Evolutionary conservation across 139 green algal genomes (phyloP).

Genomic region (Diplosphaera chodatii): DNA sequence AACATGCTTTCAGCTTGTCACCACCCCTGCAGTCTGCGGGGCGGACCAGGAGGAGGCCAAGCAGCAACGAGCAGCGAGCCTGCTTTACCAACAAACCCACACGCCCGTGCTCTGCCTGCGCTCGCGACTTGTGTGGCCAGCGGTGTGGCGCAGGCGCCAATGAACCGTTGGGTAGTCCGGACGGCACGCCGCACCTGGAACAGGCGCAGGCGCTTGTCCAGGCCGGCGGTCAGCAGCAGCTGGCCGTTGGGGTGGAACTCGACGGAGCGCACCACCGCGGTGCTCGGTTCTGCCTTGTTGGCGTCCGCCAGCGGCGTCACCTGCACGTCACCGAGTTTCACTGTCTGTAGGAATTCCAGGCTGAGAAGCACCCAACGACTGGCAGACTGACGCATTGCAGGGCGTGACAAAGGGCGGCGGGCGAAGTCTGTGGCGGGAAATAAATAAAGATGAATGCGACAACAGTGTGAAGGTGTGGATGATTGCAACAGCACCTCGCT

Average conservation of each 20-base stretch:
- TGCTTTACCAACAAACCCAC: no score
- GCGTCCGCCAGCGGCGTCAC: constrained; percentile 24
- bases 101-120: no score
- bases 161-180: not conserved
- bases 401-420: no score
- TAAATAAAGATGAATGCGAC: no score
- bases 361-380: no score
- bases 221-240: constrained; percentile 79
- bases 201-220: constrained; percentile 83
- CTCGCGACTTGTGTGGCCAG: no score
- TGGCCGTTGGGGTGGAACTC: constrained; percentile 78
- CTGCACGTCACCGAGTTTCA: not conserved
- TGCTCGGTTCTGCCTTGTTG: constrained; percentile 31
- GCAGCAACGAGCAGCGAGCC: no score
- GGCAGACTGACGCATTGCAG: no score
- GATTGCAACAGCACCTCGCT: not conserved
- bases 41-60: constrained; percentile 1
- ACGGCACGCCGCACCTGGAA: constrained; percentile 40
- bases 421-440: no score
- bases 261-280: constrained; percentile 60
- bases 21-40: no score
- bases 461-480: no score
- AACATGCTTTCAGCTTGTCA: not conserved
- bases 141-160: no score
- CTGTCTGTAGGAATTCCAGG: not conserved